Conservation (phyloP, 768 basidiomycete genomes). For the Podaxis carcinomalis region DNA sequence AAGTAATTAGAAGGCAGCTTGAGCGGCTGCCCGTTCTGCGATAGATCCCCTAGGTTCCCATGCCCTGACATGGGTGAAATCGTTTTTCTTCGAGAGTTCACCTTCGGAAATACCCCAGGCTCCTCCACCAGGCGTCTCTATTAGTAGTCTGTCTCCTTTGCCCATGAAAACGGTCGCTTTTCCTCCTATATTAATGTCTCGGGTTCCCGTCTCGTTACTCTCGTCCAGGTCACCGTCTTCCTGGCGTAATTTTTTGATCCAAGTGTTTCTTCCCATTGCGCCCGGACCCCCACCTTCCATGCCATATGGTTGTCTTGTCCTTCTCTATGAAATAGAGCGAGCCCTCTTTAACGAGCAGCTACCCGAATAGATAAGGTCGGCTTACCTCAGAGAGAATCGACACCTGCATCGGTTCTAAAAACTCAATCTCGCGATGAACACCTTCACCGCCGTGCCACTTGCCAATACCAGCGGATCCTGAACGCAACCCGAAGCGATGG, state of each 20-base stretch:
- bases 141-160: constrained; percentile 73
- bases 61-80: constrained; percentile 29
- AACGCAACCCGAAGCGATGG: constrained; percentile 74
- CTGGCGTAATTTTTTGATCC: constrained; percentile 67
- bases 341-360: background rate
- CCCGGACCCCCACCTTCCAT: constrained; percentile 75
- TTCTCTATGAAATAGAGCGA: constrained; percentile 43
- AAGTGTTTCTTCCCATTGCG: constrained; percentile 76
- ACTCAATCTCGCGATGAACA: constrained; percentile 78
- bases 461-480: constrained; percentile 67
- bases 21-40: constrained; percentile 57
- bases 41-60: constrained; percentile 77
- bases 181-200: constrained; percentile 84
- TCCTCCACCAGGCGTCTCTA: constrained; percentile 90
- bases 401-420: constrained; percentile 77
- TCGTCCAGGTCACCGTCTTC: constrained; percentile 64
- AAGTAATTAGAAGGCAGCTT: constrained; percentile 51
- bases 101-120: constrained; percentile 64
- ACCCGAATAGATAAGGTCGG: background rate
- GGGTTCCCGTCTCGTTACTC: constrained; percentile 25
- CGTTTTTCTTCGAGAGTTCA: constrained; percentile 18
- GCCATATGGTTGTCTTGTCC: constrained; percentile 85
- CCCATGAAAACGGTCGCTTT: constrained; percentile 88
- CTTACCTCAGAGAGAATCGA: constrained; percentile 83
- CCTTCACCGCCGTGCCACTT: constrained; percentile 81